These are phyloP conservation scores for Blastocystis sp. DNA, from an alignment of 352 stramenopile species.

Conservation along the genomic window DNA sequence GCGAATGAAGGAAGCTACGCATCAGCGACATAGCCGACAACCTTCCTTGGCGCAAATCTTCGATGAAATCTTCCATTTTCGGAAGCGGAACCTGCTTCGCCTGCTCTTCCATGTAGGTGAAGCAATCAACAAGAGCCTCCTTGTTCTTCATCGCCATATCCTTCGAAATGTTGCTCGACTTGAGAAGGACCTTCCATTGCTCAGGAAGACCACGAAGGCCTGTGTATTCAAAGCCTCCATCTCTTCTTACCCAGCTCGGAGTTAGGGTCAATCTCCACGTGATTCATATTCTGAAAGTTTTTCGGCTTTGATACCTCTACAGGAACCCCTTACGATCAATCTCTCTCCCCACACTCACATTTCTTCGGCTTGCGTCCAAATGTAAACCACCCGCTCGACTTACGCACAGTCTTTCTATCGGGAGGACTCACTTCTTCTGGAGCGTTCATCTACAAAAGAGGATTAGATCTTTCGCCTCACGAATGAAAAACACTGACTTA, in stretches of 20 bases:
- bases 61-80: constrained; percentile 48
- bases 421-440: constrained; percentile 6
- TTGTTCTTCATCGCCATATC: constrained; percentile 66
- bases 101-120: constrained; percentile 66
- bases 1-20: constrained; percentile 54
- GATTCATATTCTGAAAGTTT: constrained; percentile 64
- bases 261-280: constrained; percentile 63
- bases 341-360: background rate
- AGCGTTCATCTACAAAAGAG: background rate
- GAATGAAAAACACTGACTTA: no score
- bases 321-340: constrained; percentile 7
- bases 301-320: constrained; percentile 51
- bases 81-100: constrained; percentile 28
- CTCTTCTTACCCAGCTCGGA: background rate
- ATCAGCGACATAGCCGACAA: background rate
- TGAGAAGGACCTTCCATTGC: constrained; percentile 64
- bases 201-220: constrained; percentile 65
- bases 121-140: constrained; percentile 65
- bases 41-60: constrained; percentile 31
- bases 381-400: background rate
- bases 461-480: background rate
- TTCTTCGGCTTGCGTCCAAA: constrained; percentile 32
- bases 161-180: constrained; percentile 67
- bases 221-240: background rate
- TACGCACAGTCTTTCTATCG: background rate